Evolutionary conservation across 129 eudicot species (phyloP).

Genomic region (Saussurea involucrata): DNA sequence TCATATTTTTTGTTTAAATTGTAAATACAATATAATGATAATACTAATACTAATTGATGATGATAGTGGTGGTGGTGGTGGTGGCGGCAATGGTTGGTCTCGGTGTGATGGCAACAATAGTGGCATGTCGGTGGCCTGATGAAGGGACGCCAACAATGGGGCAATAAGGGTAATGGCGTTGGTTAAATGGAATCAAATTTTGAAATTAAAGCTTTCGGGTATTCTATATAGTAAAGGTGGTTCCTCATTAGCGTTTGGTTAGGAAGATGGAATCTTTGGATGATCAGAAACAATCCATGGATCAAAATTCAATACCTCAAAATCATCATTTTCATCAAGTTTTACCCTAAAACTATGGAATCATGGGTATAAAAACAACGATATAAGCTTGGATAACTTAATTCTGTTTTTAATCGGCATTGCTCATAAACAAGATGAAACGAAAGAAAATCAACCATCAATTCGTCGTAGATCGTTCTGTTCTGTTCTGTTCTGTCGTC

Average conservation of each 20-base stretch:
- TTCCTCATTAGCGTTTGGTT: no score
- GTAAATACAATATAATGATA: no score
- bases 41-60: not conserved
- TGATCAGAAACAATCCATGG: not conserved
- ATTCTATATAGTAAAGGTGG: no score
- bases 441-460: conserved; percentile 16
- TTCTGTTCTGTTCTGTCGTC: conserved; percentile 31
- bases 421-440: conserved; percentile 6
- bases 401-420: not conserved
- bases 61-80: not conserved
- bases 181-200: no score
- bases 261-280: no score
- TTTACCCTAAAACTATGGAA: not conserved
- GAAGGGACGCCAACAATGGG: not conserved
- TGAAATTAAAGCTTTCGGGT: no score
- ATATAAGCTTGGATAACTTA: not conserved
- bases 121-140: not conserved
- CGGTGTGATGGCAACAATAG: not conserved
- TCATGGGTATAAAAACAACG: not conserved
- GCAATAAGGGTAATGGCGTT: not conserved
- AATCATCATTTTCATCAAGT: not conserved
- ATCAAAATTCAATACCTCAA: not conserved
- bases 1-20: no score
- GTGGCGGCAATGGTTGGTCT: no score
- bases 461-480: conserved; percentile 8